Conservation (phyloP, 148 eudicot species). For the Polygonum aviculare region DNA sequence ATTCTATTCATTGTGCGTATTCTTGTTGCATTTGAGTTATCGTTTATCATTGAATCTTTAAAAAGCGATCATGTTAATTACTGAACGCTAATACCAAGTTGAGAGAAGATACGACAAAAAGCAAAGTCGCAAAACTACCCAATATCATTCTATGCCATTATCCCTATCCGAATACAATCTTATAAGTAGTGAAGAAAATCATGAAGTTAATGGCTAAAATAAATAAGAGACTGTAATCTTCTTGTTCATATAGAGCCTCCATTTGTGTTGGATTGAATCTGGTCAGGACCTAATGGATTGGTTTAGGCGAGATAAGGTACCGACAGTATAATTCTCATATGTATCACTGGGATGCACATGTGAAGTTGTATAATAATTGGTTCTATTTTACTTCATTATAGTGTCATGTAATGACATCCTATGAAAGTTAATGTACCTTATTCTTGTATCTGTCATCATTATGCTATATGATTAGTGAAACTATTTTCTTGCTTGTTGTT, state of each 20-base stretch:
- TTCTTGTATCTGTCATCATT: background rate
- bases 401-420: background rate
- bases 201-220: background rate
- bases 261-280: background rate
- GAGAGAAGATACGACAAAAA: background rate
- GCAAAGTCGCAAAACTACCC: background rate
- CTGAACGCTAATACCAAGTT: background rate
- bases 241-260: background rate
- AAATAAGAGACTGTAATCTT: background rate
- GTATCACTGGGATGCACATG: background rate
- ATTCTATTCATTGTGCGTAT: background rate
- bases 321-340: background rate
- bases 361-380: background rate
- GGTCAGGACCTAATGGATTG: background rate
- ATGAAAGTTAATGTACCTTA: background rate
- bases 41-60: background rate
- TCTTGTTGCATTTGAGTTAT: background rate
- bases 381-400: background rate
- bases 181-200: background rate
- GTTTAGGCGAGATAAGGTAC: background rate
- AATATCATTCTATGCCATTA: background rate
- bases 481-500: constrained; percentile 1
- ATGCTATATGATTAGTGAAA: background rate
- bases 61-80: background rate
- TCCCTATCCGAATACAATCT: background rate